Conservation (phyloP, 148 eudicot species). For the Cornus suecica region DNA sequence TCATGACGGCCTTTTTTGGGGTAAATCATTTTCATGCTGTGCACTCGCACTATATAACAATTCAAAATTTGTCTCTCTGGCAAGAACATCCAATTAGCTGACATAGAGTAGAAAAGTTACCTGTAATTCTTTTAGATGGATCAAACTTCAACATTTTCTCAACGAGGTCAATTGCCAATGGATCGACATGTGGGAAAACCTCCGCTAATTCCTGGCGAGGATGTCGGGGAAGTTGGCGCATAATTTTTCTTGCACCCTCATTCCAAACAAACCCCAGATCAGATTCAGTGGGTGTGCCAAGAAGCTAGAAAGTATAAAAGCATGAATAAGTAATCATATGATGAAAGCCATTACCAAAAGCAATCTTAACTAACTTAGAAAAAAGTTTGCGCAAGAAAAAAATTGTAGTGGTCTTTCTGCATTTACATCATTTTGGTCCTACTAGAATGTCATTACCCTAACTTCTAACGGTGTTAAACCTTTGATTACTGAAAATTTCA, state of each 20-base stretch:
- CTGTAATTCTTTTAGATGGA: slow-evolving; percentile 77
- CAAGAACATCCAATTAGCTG: neutral
- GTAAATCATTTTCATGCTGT: neutral
- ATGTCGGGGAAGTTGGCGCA: slow-evolving; percentile 59
- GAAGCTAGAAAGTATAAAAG: slow-evolving; percentile 41
- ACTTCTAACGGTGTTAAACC: neutral
- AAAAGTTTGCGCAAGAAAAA: too few species aligned
- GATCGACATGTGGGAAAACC: slow-evolving; percentile 71
- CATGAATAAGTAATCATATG: slow-evolving; percentile 7
- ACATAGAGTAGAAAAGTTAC: slow-evolving; percentile 25
- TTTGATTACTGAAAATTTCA: neutral
- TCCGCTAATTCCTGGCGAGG: slow-evolving; percentile 58
- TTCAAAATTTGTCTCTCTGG: too few species aligned
- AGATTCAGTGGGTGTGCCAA: slow-evolving; percentile 82
- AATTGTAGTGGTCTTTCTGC: neutral
- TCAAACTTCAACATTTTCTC: slow-evolving; percentile 87
- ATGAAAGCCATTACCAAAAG: neutral
- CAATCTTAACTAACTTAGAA: neutral
- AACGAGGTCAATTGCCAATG: slow-evolving; percentile 71
- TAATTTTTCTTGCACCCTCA: slow-evolving; percentile 77
- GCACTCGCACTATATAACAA: too few species aligned
- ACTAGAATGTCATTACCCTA: neutral
- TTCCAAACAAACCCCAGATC: slow-evolving; percentile 61
- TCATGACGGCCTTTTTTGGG: neutral
- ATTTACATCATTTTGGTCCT: neutral